Evolutionary conservation across 2,329 filamentous ascomycete genomes (phyloP).

Genomic region (Metarhizium sp.): DNA sequence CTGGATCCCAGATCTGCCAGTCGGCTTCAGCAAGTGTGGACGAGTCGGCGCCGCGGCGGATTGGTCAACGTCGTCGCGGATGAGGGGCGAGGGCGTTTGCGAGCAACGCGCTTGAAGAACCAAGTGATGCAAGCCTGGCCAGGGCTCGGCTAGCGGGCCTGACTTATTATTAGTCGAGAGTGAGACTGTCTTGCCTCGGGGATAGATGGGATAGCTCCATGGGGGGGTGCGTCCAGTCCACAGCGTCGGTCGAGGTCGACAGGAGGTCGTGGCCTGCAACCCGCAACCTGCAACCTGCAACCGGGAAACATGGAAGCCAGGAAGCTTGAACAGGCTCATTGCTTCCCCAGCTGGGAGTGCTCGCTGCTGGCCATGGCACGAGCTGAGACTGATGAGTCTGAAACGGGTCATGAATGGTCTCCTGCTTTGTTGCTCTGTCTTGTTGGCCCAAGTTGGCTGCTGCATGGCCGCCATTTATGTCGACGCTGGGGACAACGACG

Average conservation of each 20-base stretch:
- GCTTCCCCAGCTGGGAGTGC: no score
- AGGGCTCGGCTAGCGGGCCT: not conserved
- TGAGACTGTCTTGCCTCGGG: not conserved
- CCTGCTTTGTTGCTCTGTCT: not conserved
- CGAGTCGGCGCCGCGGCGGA: not conserved
- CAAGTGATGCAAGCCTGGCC: not conserved
- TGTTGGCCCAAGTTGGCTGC: not conserved
- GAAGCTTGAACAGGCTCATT: no score
- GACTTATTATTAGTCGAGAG: not conserved
- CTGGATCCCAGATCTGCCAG: slow-evolving; percentile 2
- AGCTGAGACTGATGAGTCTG: not conserved
- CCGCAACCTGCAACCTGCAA: no score
- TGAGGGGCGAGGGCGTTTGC: not conserved
- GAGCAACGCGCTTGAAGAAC: not conserved
- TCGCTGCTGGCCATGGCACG: not conserved
- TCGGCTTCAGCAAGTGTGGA: not conserved
- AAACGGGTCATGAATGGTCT: not conserved
- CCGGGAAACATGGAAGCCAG: no score
- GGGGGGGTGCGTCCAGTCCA: no score
- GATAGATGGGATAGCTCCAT: not conserved
- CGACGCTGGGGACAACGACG: not conserved
- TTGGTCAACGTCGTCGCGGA: not conserved
- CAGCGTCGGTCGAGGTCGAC: no score
- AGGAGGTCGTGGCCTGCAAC: no score
- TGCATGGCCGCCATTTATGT: not conserved